These are phyloP conservation scores for Tagetes erecta DNA, from an alignment of 129 eudicot genomes.

Conservation along the genomic window DNA sequence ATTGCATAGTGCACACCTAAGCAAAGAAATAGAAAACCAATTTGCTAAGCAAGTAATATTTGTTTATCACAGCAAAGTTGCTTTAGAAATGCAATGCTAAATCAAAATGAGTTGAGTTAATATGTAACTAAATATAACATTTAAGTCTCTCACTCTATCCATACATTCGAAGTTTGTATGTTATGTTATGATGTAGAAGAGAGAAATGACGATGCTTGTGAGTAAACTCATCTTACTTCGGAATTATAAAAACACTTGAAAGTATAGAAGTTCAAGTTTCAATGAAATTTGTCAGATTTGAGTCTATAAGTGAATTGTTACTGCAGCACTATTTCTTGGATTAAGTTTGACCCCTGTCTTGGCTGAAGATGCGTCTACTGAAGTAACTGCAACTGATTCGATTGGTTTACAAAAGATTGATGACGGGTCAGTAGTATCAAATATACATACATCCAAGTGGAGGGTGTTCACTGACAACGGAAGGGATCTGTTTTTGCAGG, in stretches of 20 bases:
- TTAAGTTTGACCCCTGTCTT: slow-evolving; percentile 47
- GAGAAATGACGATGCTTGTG: not conserved
- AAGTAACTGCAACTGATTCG: slow-evolving; percentile 35
- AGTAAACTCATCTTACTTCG: not conserved
- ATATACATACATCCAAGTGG: slow-evolving; percentile 91
- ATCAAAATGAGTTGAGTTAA: not conserved
- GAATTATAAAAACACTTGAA: not conserved
- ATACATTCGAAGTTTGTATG: not conserved
- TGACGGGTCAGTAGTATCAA: slow-evolving; percentile 86
- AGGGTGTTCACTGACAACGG: slow-evolving; percentile 86
- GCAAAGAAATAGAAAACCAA: not conserved
- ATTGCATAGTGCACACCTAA: not conserved
- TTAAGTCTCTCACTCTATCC: not conserved
- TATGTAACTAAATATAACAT: not conserved
- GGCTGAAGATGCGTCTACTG: slow-evolving; percentile 66
- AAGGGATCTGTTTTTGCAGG: slow-evolving; percentile 78
- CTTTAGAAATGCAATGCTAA: not conserved
- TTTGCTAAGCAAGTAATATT: not conserved
- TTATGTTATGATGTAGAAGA: slow-evolving; percentile 1
- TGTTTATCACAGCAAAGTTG: not conserved
- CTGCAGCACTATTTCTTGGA: slow-evolving; percentile 66
- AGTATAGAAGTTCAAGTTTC: not conserved
- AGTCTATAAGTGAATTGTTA: slow-evolving; percentile 19
- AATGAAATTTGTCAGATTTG: not conserved
- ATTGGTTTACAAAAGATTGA: slow-evolving; percentile 62